Base-by-base conservation (phyloP, 306 rosid genomes). In the Quercus agrifolia region DNA sequence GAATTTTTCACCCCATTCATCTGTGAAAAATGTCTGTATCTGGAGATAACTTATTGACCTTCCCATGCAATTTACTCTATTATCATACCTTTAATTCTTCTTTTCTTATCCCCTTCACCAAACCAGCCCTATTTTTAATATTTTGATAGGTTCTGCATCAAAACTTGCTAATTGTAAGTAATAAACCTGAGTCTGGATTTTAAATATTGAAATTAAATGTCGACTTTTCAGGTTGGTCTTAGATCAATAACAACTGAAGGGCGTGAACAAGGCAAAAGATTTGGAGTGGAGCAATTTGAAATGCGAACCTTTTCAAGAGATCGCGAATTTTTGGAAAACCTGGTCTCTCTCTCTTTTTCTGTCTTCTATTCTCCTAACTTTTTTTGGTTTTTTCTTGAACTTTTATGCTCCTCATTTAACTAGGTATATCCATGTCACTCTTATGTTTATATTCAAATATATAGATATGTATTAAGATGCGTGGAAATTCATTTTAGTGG, bases 241-340 rank as follows among this genome's bases (percentile, higher is more conserved):
- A 87, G 98, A 85, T 91, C 99, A 77, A 90, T 95, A 79, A 84
- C 87, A 49, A 11, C 76, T 17, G 99, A 93, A 93, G 99, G 99
- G 59, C 95, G 94, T 67, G 96, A 84, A 75, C 99, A 95, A 77
- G 98, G 89, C 74, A 89, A 95, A 82, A 89, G 72, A 56, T 95
- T 90, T 79, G 99, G 99, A 15, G 97, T 90, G 13, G 99, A 95
- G 86, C 99, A 90, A 79, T 91, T 82, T 85, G 99, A 95, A 87
- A 95, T 95, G 99, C 88, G 93, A 33, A 89, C 89, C 74, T 93
- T 95, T 85, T 93, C 94, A 54, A 89, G 83, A 83, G 99, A 95
- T 85, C 91, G 89, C 0, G 77, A 80, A 31, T 64, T 83, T 77
- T 87, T 95, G 74, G 99, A 95, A 84, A 95, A 91, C 79, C 83